Percentiles rank a stretch among this genome's conserved stretches.
These are phyloP conservation scores for Fusarium graminum DNA, from an alignment of 2,329 filamentous ascomycete genomes.

Conservation along the genomic window DNA sequence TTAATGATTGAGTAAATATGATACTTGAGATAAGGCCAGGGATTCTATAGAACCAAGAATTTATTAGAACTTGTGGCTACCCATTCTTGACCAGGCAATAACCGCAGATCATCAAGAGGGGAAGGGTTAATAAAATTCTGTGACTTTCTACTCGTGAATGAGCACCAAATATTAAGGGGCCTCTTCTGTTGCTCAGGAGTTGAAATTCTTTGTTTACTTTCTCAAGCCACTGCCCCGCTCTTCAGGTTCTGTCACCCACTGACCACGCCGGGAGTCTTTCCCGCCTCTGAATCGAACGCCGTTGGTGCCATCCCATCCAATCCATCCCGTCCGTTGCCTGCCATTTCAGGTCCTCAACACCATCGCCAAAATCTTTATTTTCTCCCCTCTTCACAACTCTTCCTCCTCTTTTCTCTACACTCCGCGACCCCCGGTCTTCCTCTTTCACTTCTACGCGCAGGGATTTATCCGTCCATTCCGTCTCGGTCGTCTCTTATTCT, in stretches of 20 bases:
- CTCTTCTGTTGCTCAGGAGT: constrained; percentile 25
- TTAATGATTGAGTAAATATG: too few species aligned
- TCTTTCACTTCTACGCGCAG: constrained; percentile 23
- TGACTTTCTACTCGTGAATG: constrained; percentile 1
- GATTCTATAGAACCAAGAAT: too few species aligned
- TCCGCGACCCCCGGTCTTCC: background rate
- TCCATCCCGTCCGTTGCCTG: constrained; percentile 19
- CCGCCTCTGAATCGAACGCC: constrained; percentile 7
- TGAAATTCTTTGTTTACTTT: constrained; percentile 47
- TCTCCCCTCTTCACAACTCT: constrained; percentile 11
- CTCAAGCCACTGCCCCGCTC: constrained; percentile 19
- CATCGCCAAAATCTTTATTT: constrained; percentile 38
- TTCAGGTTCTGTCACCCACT: background rate
- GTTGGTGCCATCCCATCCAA: constrained; percentile 29
- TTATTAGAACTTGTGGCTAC: too few species aligned
- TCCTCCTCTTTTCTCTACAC: constrained; percentile 4
- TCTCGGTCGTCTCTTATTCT: constrained; percentile 9
- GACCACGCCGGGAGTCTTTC: constrained; percentile 15
- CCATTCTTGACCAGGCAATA: background rate
- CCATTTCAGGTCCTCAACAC: constrained; percentile 37
- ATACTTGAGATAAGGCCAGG: too few species aligned
- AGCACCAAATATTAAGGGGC: background rate
- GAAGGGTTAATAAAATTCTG: background rate
- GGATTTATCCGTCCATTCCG: constrained; percentile 9
- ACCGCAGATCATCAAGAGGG: constrained; percentile 2